Conservation (phyloP, 495 filamentous ascomycete species). For the Podospora tetraspora region DNA sequence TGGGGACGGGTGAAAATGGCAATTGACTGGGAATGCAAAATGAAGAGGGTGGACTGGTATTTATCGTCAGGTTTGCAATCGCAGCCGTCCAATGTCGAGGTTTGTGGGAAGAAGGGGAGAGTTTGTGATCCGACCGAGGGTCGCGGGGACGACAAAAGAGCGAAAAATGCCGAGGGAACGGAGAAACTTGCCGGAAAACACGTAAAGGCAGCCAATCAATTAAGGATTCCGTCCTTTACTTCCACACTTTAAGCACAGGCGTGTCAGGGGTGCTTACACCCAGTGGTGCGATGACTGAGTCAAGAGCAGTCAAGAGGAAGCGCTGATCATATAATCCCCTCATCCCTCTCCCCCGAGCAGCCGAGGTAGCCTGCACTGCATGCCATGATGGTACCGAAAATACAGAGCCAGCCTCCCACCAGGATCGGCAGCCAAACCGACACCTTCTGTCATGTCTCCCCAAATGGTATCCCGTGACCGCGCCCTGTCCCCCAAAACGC, state of each 20-base stretch:
- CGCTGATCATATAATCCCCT: neutral
- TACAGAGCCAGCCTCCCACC: neutral
- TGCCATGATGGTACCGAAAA: neutral
- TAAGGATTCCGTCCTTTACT: neutral
- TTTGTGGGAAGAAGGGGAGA: neutral
- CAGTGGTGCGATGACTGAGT: neutral
- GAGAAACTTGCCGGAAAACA: neutral
- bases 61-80: neutral
- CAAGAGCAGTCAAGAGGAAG: neutral
- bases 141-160: neutral
- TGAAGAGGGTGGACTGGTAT: neutral
- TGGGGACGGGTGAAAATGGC: neutral
- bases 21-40: neutral
- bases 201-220: constrained; percentile 12
- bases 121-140: neutral
- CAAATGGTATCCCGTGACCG: neutral
- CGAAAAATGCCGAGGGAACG: neutral
- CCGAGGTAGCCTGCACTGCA: neutral
- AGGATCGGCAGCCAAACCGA: neutral
- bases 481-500: neutral
- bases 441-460: neutral
- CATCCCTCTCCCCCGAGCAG: neutral
- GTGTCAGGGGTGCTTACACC: neutral
- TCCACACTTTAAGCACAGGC: neutral
- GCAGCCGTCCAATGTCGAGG: neutral